phyloP scores from a whole-genome alignment of 768 basidiomycete species.

The Clitopilus passeckerianus region DNA sequence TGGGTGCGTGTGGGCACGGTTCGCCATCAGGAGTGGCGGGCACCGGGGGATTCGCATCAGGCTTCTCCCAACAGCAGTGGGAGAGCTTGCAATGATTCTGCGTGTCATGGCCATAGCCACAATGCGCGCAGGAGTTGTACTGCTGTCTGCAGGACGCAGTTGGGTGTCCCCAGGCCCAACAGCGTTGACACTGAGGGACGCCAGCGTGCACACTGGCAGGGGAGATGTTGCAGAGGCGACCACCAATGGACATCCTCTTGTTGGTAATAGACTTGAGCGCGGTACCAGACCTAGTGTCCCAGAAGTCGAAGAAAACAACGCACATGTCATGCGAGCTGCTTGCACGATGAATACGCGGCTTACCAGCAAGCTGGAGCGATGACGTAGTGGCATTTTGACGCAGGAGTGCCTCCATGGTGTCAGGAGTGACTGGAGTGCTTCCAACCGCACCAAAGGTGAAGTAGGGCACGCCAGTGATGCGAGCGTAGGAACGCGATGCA shows the following conservation, averaged over 20 bases:
- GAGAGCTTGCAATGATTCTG: background rate
- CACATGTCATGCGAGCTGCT: background rate
- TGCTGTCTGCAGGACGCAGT: background rate
- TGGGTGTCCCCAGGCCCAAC: background rate
- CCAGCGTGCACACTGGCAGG: background rate
- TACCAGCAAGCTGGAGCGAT: background rate
- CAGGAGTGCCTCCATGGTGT: background rate
- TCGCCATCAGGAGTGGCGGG: background rate
- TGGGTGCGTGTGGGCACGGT: background rate
- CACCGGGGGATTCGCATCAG: background rate
- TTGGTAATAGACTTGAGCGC: background rate
- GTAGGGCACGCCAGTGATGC: background rate
- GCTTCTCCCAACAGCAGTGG: background rate
- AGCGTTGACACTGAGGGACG: background rate
- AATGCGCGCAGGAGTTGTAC: background rate
- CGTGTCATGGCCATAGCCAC: background rate
- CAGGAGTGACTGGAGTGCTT: background rate
- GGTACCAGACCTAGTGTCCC: background rate
- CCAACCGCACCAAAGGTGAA: background rate
- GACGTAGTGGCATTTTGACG: background rate
- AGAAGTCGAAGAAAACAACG: background rate
- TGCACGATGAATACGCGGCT: background rate
- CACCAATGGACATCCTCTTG: background rate
- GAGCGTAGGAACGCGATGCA: background rate
- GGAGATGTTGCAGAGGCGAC: background rate